Evolutionary conservation across 2,329 filamentous ascomycete genomes (phyloP), one percentile per base, ranked within the genome.

Genomic region (Macrophomina pseudophaseolina): DNA sequence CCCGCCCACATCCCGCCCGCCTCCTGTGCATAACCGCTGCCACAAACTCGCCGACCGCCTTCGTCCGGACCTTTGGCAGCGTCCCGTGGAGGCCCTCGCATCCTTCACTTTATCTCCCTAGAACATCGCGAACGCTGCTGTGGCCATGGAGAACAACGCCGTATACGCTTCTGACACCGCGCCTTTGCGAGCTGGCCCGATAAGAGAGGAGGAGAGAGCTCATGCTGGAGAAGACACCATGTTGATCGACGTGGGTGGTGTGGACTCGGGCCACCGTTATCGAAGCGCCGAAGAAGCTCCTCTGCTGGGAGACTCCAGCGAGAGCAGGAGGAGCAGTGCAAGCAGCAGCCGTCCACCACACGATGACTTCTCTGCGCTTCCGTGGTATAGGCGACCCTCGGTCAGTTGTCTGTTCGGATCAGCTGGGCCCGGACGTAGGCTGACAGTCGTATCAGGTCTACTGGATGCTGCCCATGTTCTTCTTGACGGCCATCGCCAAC

Each of bases 381-480:
- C 88, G 4, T 89, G 87, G 87, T 88, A 87, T 82, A 85, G 81
- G 69, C 81, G 76, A 70, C 90, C 90, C 14, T 90, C 87, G 54
- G 87, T 90, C 81, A 66, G 56, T 66, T 5, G 18, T 35, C 44
- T 48, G 33, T n/a, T 14, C 14, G 18, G 11, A 11, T 4, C 49
- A 16, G 23, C 30, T 44, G 7, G 33, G 42, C 9, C 32, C 12
- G 23, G 33, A 42, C 28, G 16, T 28, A 42, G 51, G 28, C 65
- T 66, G 35, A 66, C 44, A 14, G 32, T 23, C 18, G 42, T 30
- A 33, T 18, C 64, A 80, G 91, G 87, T 96, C 63, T 92, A 85
- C 78, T 98, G 93, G 92, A 84, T 98, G 4, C 78, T 98, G 7
- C 87, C 86, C 0, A 91, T 93, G 0, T 95, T 94, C 78, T 84